Evolutionary conservation across 768 basidiomycete species (phyloP), one percentile per base, ranked within the genome.

Genomic region (Suillus subalutaceus): DNA sequence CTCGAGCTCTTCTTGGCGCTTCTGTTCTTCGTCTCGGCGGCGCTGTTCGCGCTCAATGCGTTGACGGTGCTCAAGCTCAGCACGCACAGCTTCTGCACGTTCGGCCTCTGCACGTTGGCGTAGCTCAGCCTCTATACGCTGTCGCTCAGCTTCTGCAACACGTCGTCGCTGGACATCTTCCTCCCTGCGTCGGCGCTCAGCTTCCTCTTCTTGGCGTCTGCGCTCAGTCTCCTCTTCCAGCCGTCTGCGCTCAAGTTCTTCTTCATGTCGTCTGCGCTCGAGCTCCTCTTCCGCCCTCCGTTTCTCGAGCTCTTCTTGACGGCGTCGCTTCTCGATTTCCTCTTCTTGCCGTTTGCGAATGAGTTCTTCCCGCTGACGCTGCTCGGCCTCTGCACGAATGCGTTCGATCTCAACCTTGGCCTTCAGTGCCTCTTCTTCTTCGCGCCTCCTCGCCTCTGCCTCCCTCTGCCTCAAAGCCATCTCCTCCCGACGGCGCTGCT

Each of bases 1-100:
- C 82, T 63, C 84, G 74, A 23, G 83, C 83, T 41, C 75, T 74
- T 55, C 79, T 76, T 62, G 85, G 83, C 43, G 83, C 81, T 60
- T 60, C 41, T 30, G 59, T 10, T 60, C 59, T 43, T 60, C 59
- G 30, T 60, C 59, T 12, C 40, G 41, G 59, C 59, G 59, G 41
- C 59, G 59, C 59, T 43, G 59, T 32, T 60, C 59, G 3, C 59
- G 59, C 26, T 60, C 59, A 12, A 18, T 12, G 41, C 59, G 59
- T 43, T 59, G 58, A 18, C 58, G 58, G 1, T 59, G 55, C 35
- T 56, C 55, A 56, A 56, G 35, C 35, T 56, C 53, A 2, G 53
- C 53, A 6, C 53, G 53, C 32, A 32, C 18, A 0, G 53, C 30
- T 35, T 55, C 55, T 20, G 32, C 55, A 1, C 55, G 55, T n/a